Evolutionary conservation across 169 alveolate genomes (phyloP).

Genomic region (Eimeria brunetti): DNA sequence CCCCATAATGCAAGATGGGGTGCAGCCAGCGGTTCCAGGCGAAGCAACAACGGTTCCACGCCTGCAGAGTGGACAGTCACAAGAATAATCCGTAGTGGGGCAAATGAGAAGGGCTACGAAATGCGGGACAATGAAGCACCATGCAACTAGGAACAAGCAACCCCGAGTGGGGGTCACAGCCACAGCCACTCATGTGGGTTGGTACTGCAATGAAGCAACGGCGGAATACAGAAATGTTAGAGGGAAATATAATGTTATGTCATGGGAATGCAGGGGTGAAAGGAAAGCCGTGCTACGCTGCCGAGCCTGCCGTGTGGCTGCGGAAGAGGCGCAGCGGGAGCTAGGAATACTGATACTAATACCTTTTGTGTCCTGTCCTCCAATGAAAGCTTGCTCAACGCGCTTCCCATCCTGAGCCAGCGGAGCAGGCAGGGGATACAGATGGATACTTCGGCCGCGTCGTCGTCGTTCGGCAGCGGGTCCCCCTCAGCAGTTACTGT

Average conservation of each 20-base stretch:
- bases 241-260: background rate
- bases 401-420: slow-evolving; percentile 6
- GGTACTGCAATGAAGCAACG: background rate
- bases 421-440: background rate
- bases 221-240: background rate
- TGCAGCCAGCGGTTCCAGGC: slow-evolving; percentile 78
- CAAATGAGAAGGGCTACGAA: too few relatives aligned
- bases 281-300: background rate
- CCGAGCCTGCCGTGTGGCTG: background rate
- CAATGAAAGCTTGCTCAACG: slow-evolving; percentile 4
- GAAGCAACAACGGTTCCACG: slow-evolving; percentile 44
- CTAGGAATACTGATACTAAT: background rate
- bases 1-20: slow-evolving; percentile 80
- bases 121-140: background rate
- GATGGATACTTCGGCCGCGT: background rate
- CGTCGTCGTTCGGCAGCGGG: background rate
- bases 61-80: slow-evolving; percentile 25
- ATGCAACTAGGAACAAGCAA: background rate
- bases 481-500: background rate
- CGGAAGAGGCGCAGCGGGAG: background rate
- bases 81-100: background rate
- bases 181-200: background rate
- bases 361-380: background rate
- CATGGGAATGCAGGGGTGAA: background rate
- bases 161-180: background rate